phyloP scores from a whole-genome alignment of 177 flowering plant species.

The Tripterygium wilfordii region DNA sequence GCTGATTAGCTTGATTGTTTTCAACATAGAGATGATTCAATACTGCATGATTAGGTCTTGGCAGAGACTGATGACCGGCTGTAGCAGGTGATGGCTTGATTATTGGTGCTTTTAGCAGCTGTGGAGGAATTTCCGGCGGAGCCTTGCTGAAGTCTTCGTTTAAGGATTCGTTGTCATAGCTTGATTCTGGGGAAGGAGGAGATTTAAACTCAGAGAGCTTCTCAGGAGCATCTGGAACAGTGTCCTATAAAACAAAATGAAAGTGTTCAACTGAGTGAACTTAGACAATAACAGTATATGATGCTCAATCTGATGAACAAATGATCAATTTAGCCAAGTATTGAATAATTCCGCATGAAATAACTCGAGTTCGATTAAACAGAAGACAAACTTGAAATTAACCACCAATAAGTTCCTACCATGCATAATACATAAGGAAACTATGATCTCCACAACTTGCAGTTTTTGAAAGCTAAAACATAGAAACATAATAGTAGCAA shows the following conservation, averaged over 20 bases:
- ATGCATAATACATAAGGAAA: too few relatives aligned
- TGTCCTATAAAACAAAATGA: constrained; percentile 33
- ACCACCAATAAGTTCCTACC: too few relatives aligned
- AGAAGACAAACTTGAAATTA: too few relatives aligned
- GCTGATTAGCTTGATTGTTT: constrained; percentile 20
- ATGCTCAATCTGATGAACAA: too few relatives aligned
- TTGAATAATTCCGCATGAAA: too few relatives aligned
- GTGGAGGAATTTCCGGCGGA: constrained; percentile 62
- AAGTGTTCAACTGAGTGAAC: not conserved
- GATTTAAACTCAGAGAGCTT: constrained; percentile 43
- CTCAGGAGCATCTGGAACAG: constrained; percentile 34
- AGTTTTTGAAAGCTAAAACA: too few relatives aligned
- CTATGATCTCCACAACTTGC: too few relatives aligned
- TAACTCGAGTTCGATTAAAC: too few relatives aligned
- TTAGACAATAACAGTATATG: too few relatives aligned
- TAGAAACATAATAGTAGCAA: too few relatives aligned
- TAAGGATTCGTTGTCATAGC: constrained; percentile 42
- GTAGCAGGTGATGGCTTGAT: constrained; percentile 27
- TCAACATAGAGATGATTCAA: constrained; percentile 62
- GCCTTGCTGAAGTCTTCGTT: constrained; percentile 37
- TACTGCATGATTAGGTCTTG: constrained; percentile 35
- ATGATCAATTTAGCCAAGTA: too few relatives aligned
- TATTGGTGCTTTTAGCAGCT: constrained; percentile 31
- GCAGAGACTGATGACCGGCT: constrained; percentile 10
- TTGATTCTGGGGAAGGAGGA: constrained; percentile 62